Evolutionary conservation across 805 yeast genomes (phyloP), one percentile per base, ranked within the genome.

Genomic region (Pachysolen tannophilus): DNA sequence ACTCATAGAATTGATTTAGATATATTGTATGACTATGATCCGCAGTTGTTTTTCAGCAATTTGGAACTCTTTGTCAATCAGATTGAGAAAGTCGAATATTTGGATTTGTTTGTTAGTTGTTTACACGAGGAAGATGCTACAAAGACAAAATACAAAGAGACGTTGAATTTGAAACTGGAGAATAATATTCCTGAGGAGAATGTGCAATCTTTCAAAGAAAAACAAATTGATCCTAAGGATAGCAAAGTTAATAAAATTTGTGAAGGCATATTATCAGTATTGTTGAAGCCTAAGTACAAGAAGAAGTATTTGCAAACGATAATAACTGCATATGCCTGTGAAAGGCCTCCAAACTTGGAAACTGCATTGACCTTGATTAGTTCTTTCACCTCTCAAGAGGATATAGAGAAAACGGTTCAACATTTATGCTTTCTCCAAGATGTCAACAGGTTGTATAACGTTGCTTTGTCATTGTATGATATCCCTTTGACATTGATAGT

Each of bases 401-500:
- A 70, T 29, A 57, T 54, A 14, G 85, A 78, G 38, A 69, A 72
- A 25, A 67, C 84, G 3, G 74, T 90, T 19, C 78, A 85, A 28
- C 97, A 92, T 51, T 61, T 92, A 37, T 85, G 95, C 48, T 90
- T 90, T 67, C 61, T 92, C 39, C 86, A 82, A 50, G 99, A 90
- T 57, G 94, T 87, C 25, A 86, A 86, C 50, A 63, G 73, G 41
- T 67, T 92, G 15, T 92, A 90, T 58, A 69, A 78, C 32, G 77
- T 79, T 14, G 82, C 97, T 0, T 67, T 92, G 39, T 82, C 94
- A 2, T 61, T 82, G 15, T 92, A 92, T 50, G 82, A 92, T 52
- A 78, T 92, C 28, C 78, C 78, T 38, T 63, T 90, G 48, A 75
- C 97, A 0, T 67, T 92, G 38, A 67, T 72, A 9, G 78, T 92